Conservation (phyloP, 2,329 filamentous ascomycete species). For the Penicillium sp. region DNA sequence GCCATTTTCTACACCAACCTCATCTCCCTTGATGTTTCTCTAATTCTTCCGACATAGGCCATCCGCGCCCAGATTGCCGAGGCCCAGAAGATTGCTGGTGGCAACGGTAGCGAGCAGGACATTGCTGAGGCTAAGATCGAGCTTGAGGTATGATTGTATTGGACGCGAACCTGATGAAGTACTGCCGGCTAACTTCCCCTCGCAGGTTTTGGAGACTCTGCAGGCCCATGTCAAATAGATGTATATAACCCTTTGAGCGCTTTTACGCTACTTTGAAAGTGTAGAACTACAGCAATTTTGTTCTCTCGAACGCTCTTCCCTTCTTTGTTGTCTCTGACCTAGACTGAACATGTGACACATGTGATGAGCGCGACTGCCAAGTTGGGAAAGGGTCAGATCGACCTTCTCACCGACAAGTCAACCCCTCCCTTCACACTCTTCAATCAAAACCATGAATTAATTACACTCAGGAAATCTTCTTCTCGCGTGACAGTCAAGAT, state of each 20-base stretch:
- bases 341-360: neutral
- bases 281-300: constrained; percentile 39
- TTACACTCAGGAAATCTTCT: neutral
- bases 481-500: constrained; percentile 3
- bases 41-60: constrained; percentile 42
- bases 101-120: constrained; percentile 90
- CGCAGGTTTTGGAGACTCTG: constrained; percentile 45
- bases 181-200: constrained; percentile 5
- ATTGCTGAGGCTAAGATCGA: constrained; percentile 99
- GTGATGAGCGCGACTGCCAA: no score
- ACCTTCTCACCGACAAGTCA: neutral
- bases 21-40: neutral
- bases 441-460: neutral
- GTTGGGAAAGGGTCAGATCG: no score
- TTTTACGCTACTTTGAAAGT: constrained; percentile 26
- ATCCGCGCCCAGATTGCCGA: constrained; percentile 87
- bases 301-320: constrained; percentile 10
- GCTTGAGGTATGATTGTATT: constrained; percentile 66
- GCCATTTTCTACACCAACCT: neutral
- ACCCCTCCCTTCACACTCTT: neutral
- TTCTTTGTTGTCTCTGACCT: constrained; percentile 5
- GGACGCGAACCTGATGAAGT: neutral
- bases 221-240: constrained; percentile 46
- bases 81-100: constrained; percentile 88
- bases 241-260: constrained; percentile 36